Conservation (phyloP, 23 red algal species). For the Agarophyton chilense region DNA sequence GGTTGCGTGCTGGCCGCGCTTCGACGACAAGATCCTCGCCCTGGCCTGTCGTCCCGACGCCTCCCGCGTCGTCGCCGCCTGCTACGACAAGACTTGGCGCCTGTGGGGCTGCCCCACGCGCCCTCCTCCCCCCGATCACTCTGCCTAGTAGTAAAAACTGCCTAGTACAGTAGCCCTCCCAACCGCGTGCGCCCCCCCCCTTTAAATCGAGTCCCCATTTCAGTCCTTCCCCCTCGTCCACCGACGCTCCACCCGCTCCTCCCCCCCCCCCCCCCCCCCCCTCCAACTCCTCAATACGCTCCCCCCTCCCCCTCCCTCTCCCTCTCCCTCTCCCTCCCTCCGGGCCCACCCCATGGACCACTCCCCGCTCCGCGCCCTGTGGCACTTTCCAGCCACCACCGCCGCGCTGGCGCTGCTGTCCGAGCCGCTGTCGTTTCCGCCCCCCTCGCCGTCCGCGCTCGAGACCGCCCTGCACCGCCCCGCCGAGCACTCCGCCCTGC, state of each 20-base stretch:
- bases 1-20: slow-evolving; percentile 46
- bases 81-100: slow-evolving; percentile 87
- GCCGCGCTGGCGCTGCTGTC: slow-evolving; percentile 26
- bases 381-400: slow-evolving; percentile 56
- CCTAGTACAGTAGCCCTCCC: too few relatives aligned
- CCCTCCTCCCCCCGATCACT: too few relatives aligned
- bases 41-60: slow-evolving; percentile 44
- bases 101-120: slow-evolving; percentile 33
- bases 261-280: too few relatives aligned
- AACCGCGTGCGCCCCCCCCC: not conserved
- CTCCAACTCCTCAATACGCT: too few relatives aligned
- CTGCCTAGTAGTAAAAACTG: too few relatives aligned
- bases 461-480: slow-evolving; percentile 49
- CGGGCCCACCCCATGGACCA: slow-evolving; percentile 2
- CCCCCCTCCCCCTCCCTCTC: too few relatives aligned
- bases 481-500: not conserved
- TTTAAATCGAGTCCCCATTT: slow-evolving; percentile 15
- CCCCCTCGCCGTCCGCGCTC: slow-evolving; percentile 18
- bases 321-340: too few relatives aligned
- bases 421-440: slow-evolving; percentile 35
- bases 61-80: slow-evolving; percentile 39
- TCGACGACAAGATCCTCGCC: slow-evolving; percentile 77
- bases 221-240: not conserved
- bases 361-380: slow-evolving; percentile 40
- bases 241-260: too few relatives aligned